Evolutionary conservation across 108 stramenopile genomes (phyloP), one percentile per base, ranked within the genome.

Genomic region (Nitzschia sp.): DNA sequence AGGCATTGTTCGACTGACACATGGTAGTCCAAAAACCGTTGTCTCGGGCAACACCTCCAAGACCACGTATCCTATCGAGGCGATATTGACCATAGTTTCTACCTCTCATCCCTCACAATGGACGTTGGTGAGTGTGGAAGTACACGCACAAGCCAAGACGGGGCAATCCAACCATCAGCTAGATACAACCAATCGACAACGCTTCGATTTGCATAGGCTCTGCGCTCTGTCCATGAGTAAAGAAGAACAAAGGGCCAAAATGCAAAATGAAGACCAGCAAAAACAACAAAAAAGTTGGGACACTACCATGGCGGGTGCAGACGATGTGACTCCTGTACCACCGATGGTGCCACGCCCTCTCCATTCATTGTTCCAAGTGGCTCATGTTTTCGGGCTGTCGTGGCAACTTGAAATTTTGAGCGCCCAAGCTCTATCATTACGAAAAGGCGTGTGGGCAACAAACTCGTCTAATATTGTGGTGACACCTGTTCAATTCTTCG

Each of bases 111-210:
- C 70, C 13, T 31, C 89, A 1, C 64, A 83, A 17, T 92, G 93
- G 93, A 92, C 88, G 44, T 77, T 95, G 22, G 76, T 95, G 9
- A 83, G 79, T 19, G 47, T 95, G 0, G 85, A 85, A 26, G 85
- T 88, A 9, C 76, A 77, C 41, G 89, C 82, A 27, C 71, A 79
- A 47, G 87, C 90, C 25, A 92, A 91, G 66, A 95, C 93, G 9
- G 93, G 93, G 29, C 90, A 95, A 71, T 90, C 87, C 41, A 87
- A 90, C 75, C 91, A 95, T 80, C 93, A 92, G 73, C 53, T 95
- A 23, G 82, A 74, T 3, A 80, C 85, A 53, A 79, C 82, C 27
- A 83, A 84, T 72, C 80, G 84, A 69, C 93, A 95, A 79, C 84
- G 85, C 69, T 92, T 87, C 59, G 87, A 88, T 71, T 69, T 95